Percentiles rank a stretch among this genome's conserved stretches.
Evolutionary conservation across 1,284 basidiomycete genomes (phyloP).

Genomic region (Hypsizygus ulmarius): DNA sequence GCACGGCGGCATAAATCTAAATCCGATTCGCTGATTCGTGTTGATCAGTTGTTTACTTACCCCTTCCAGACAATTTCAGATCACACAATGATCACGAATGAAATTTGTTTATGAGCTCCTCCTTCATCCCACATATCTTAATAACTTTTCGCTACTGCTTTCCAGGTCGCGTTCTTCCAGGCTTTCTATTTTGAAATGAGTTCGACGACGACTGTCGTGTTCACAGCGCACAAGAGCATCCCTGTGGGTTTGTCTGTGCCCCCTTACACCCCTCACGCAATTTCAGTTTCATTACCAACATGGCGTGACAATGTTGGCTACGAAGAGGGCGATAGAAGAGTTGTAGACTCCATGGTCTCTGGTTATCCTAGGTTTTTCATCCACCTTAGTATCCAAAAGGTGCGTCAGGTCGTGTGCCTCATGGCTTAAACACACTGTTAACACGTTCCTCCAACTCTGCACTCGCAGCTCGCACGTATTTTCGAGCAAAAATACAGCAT

Average conservation of each 20-base stretch:
- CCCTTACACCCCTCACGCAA: slow-evolving; percentile 80
- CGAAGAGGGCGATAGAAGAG: slow-evolving; percentile 87
- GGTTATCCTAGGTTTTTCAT: slow-evolving; percentile 99
- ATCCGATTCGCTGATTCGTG: slow-evolving; percentile 11
- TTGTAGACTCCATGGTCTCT: slow-evolving; percentile 80
- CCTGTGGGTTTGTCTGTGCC: slow-evolving; percentile 60
- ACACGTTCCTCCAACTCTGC: slow-evolving; percentile 6
- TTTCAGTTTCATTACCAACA: slow-evolving; percentile 94
- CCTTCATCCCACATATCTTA: neutral
- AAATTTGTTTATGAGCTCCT: neutral
- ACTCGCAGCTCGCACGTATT: slow-evolving; percentile 76
- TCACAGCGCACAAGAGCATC: slow-evolving; percentile 19
- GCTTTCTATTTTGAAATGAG: slow-evolving; percentile 9
- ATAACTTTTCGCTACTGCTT: too few species aligned
- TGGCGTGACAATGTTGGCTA: slow-evolving; percentile 95
- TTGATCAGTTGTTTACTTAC: too few species aligned
- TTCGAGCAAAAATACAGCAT: slow-evolving; percentile 78
- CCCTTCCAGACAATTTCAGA: neutral
- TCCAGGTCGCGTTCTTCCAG: neutral
- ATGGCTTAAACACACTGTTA: slow-evolving; percentile 3
- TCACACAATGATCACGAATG: neutral
- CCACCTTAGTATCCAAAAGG: slow-evolving; percentile 85
- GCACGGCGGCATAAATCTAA: neutral
- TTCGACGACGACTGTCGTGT: slow-evolving; percentile 12
- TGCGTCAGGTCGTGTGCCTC: slow-evolving; percentile 33